Evolutionary conservation across 1,284 basidiomycete species (phyloP), one percentile per base, ranked within the genome.

Genomic region (Hemileia vastatrix): DNA sequence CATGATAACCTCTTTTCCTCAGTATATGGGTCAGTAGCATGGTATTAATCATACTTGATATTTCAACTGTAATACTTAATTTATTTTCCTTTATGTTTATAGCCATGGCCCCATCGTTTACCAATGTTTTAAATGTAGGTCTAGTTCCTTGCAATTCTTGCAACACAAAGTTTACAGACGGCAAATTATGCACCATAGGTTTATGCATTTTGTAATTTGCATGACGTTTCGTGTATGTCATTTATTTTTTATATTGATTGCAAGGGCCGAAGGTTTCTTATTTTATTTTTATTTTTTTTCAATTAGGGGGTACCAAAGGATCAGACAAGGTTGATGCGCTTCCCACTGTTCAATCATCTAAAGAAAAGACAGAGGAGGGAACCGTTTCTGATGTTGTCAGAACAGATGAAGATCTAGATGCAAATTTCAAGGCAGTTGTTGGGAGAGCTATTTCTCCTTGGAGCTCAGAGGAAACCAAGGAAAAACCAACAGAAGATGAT

Each of bases 1-100:
- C 76, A 89, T 98, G 86, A 84, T 94, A 77, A 90, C 89, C n/a
- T 92, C 89, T 71, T 93, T 96, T 81, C 80, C 87, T 68, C 93
- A 95, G 76, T 97, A 95, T 76, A 79, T 95, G 27, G 67, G 67
- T 61, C 57, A 67, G 51, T 66, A 15, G 6, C 31, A 15, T 1
- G 31, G 9, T 6, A 19, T 27, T 50, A 8, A 23, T 1, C 6
- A 3, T 4, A 11, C 11, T 4, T 24, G 6, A n/a, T 6, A 6
- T 49, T 8, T 36, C 6, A 32, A 36, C 13, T n/a, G 19, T 6
- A 27, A 6, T 40, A 3, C 13, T 23, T 32, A 4, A 32, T 15
- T 19, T 18, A 4, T 6, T 40, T 19, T 32, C 45, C n/a, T 32
- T 15, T n/a, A 49, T 27, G 2, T 54, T 21, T n/a, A n/a, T n/a